Evolutionary conservation across 1,284 basidiomycete genomes (phyloP).

Genomic region (Tilletia caries): DNA sequence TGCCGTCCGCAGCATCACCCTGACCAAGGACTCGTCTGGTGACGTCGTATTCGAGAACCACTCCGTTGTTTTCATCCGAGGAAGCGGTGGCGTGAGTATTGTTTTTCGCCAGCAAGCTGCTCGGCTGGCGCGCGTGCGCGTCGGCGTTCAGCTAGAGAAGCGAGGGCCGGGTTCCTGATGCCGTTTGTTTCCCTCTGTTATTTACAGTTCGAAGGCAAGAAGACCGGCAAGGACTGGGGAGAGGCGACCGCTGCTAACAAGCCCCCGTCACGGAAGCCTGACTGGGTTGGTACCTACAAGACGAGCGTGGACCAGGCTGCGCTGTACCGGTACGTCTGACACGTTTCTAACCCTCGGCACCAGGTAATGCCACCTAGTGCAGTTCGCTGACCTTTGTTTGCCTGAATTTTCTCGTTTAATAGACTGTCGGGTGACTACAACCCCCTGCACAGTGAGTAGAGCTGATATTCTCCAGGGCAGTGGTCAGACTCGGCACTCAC

Average conservation of each 20-base stretch:
- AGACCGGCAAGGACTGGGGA: constrained; percentile 80
- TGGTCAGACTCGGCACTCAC: background rate
- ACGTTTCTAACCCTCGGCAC: background rate
- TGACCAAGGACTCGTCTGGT: constrained; percentile 66
- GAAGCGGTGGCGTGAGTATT: constrained; percentile 70
- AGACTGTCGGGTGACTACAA: constrained; percentile 61
- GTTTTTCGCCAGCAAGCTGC: background rate
- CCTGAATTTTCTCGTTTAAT: too few relatives aligned
- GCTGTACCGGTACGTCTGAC: constrained; percentile 60
- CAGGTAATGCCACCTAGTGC: background rate
- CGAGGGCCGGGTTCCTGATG: too few relatives aligned
- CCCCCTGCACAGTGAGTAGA: constrained; percentile 69
- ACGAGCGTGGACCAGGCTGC: constrained; percentile 61
- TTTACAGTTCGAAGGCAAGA: constrained; percentile 76
- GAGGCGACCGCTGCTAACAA: constrained; percentile 78
- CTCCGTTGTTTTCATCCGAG: constrained; percentile 86
- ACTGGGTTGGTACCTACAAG: constrained; percentile 48
- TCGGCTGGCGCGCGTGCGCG: background rate
- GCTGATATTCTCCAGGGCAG: too few relatives aligned
- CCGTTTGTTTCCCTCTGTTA: too few relatives aligned
- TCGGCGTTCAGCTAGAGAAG: background rate
- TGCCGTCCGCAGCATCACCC: constrained; percentile 72
- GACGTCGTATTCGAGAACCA: constrained; percentile 87
- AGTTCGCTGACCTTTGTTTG: background rate
- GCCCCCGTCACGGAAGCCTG: constrained; percentile 61